Evolutionary conservation across 345 rosid genomes (phyloP), one percentile per base, ranked within the genome.

Genomic region (Rhodomyrtus tomentosa): DNA sequence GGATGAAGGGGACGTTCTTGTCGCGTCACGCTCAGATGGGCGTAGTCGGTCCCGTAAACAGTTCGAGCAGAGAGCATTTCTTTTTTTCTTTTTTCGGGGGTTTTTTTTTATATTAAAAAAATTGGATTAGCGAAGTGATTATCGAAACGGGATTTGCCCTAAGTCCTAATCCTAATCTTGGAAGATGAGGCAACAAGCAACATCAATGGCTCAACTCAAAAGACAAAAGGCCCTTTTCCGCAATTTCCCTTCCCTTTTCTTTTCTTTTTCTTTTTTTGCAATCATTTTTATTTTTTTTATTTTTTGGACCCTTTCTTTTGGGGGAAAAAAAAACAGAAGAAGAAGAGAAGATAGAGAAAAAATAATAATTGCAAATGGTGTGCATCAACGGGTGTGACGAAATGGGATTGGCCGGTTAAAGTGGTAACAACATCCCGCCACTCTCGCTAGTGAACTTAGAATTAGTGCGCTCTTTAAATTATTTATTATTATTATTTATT

Each of bases 381-480:
- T 27, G 84, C 86, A 92, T 89, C 92, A 88, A 89, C 90, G 90
- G 89, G 84, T 36, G 87, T 85, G 87, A 83, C 85, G 5, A 68
- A 83, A 6, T 45, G 40, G 55, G 73, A 27, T 21, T 49, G 87
- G 90, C 83, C 82, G 89, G 89, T 81, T 84, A 90, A 90, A 85
- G 91, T 49, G 68, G 7, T 15, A 51, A 4, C 91, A 90, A 89
- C 42, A 32, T 89, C 91, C 92, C 94, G 93, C 91, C 90, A 92
- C 91, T 88, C 83, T 49, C 92, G 90, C 89, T 82, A 24, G 85
- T 49, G 49, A 85, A 87, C 76, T 86, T 40, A 85, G 86, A 87
- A 55, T 79, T 40, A 56, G 89, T 54, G 85, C 89, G 86, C 88
- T 51, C 89, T 55, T n/a, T n/a, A n/a, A 5, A 62, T 68, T 32